Evolutionary conservation across 2,329 filamentous ascomycete genomes (phyloP).

Genomic region (Botrytis sinoallii): DNA sequence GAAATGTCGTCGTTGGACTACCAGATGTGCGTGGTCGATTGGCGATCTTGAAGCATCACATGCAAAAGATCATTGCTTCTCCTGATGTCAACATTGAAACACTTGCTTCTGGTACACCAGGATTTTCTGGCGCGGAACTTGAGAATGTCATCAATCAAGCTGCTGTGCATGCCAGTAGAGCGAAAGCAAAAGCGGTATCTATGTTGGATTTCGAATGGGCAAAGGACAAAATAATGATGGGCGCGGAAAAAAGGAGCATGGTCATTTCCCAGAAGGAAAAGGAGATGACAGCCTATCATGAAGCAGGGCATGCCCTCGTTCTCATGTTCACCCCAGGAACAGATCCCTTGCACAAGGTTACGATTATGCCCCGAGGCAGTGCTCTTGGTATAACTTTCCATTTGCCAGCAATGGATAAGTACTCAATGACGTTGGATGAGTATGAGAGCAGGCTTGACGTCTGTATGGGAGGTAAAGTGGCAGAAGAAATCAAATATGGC

Average conservation of each 20-base stretch:
- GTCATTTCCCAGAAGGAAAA: conserved; percentile 93
- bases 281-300: conserved; percentile 91
- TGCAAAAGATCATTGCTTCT: conserved; percentile 81
- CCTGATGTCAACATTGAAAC: conserved; percentile 78
- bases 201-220: conserved; percentile 92
- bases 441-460: conserved; percentile 78
- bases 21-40: conserved; percentile 92
- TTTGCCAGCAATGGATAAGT: conserved; percentile 88
- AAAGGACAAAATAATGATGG: conserved; percentile 97
- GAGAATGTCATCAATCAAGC: conserved; percentile 98
- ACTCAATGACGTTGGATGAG: conserved; percentile 81
- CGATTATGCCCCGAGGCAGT: conserved; percentile 86
- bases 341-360: conserved; percentile 90
- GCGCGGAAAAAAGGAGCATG: conserved; percentile 84
- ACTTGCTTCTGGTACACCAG: conserved; percentile 82
- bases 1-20: conserved; percentile 82
- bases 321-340: conserved; percentile 74
- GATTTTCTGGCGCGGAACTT: conserved; percentile 91
- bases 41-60: conserved; percentile 89
- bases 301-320: conserved; percentile 92
- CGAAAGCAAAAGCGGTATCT: conserved; percentile 71
- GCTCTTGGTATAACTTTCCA: conserved; percentile 83
- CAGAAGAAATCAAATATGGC: conserved; percentile 88
- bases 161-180: conserved; percentile 87
- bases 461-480: conserved; percentile 80